These are phyloP conservation scores for Hippophae gyantsensis DNA, from an alignment of 306 rosid species.

Conservation along the genomic window DNA sequence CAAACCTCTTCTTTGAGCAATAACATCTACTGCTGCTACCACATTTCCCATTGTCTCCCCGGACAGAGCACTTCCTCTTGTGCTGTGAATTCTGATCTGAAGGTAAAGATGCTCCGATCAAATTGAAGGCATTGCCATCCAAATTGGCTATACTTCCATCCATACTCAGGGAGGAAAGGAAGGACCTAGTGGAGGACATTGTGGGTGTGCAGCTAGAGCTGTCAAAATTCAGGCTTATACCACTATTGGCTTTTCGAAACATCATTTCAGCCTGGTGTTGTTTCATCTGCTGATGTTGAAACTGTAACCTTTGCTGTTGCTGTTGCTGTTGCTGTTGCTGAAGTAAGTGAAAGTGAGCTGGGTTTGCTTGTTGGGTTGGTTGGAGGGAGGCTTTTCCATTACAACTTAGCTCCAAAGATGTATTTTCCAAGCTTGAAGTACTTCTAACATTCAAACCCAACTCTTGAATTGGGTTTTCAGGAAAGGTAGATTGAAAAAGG, in stretches of 20 bases:
- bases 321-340: slow-evolving; percentile 70
- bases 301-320: slow-evolving; percentile 51
- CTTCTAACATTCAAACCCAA: slow-evolving; percentile 31
- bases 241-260: slow-evolving; percentile 63
- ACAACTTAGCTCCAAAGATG: slow-evolving; percentile 59
- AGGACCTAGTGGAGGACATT: slow-evolving; percentile 87
- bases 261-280: slow-evolving; percentile 70
- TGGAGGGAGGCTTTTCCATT: slow-evolving; percentile 65
- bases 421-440: slow-evolving; percentile 44
- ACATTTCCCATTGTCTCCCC: slow-evolving; percentile 91
- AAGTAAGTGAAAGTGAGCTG: slow-evolving; percentile 47
- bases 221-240: slow-evolving; percentile 79
- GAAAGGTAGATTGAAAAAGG: slow-evolving; percentile 37
- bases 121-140: slow-evolving; percentile 76
- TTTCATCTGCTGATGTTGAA: slow-evolving; percentile 49
- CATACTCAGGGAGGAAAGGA: slow-evolving; percentile 88
- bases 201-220: slow-evolving; percentile 85
- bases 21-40: slow-evolving; percentile 85
- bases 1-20: slow-evolving; percentile 96
- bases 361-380: slow-evolving; percentile 28
- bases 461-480: slow-evolving; percentile 50
- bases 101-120: slow-evolving; percentile 69
- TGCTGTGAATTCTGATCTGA: slow-evolving; percentile 80
- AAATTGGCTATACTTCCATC: slow-evolving; percentile 85
- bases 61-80: slow-evolving; percentile 78